These are phyloP conservation scores for Leccinum variicolor DNA, from an alignment of 768 basidiomycete genomes.

Conservation along the genomic window DNA sequence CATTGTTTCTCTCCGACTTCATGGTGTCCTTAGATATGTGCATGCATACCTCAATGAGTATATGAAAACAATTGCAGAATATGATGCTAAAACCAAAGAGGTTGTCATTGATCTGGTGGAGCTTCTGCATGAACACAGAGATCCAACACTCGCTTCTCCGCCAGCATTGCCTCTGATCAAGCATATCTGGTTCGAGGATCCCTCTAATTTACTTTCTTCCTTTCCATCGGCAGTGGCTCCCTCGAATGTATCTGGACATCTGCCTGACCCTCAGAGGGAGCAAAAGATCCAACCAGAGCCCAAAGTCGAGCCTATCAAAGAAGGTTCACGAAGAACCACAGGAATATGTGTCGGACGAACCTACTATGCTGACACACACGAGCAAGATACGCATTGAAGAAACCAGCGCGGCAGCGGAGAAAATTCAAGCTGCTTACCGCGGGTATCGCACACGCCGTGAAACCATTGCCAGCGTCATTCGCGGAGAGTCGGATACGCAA, in stretches of 20 bases:
- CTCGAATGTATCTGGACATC: slow-evolving; percentile 12
- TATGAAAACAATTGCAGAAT: slow-evolving; percentile 9
- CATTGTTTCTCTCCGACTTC: no score
- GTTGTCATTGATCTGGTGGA: slow-evolving; percentile 22
- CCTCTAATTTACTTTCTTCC: slow-evolving; percentile 27
- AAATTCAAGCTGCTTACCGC: slow-evolving; percentile 21
- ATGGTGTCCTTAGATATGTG: not conserved
- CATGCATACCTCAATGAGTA: slow-evolving; percentile 1
- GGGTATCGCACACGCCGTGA: slow-evolving; percentile 4
- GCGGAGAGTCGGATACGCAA: slow-evolving; percentile 13
- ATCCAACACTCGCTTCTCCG: not conserved
- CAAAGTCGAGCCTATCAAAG: not conserved
- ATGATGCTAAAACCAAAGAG: slow-evolving; percentile 2
- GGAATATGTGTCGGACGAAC: slow-evolving; percentile 11
- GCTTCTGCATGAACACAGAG: slow-evolving; percentile 18
- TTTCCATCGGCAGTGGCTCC: slow-evolving; percentile 10
- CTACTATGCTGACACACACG: slow-evolving; percentile 7
- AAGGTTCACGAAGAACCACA: slow-evolving; percentile 11
- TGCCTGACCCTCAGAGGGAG: not conserved
- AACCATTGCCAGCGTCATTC: slow-evolving; percentile 6
- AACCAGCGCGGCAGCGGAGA: slow-evolving; percentile 13
- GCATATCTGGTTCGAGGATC: slow-evolving; percentile 28
- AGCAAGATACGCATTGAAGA: slow-evolving; percentile 20
- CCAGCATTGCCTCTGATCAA: slow-evolving; percentile 19
- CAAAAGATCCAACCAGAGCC: not conserved